A percentile compares a stretch with the other conserved stretches of the same genome.
Conservation (phyloP, 495 filamentous ascomycete genomes). For the Neurospora sp. region DNA sequence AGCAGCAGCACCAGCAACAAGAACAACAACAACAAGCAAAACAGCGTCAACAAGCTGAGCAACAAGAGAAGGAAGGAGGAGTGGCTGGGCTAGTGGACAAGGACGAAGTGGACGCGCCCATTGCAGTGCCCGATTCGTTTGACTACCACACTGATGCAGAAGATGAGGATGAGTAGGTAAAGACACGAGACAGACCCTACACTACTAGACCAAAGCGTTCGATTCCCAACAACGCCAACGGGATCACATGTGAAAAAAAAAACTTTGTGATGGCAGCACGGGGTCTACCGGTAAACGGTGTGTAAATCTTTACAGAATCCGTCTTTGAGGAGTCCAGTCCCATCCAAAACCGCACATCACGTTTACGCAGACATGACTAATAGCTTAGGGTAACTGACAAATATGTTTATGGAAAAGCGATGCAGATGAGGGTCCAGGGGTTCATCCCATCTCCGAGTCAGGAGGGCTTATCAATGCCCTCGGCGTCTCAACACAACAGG, state of each 20-base stretch:
- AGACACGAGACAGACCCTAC: background rate
- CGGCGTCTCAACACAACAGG: background rate
- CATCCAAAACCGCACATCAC: background rate
- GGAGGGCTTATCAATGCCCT: background rate
- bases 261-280: background rate
- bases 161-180: constrained; percentile 2
- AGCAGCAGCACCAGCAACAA: background rate
- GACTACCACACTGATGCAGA: constrained; percentile 21
- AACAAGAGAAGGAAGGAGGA: background rate
- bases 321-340: background rate
- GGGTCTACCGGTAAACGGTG: background rate
- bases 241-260: background rate
- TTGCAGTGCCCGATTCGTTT: constrained; percentile 14
- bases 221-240: background rate
- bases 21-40: background rate
- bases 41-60: background rate
- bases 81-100: constrained; percentile 1
- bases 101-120: constrained; percentile 4
- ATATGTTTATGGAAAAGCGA: too few species aligned
- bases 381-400: background rate
- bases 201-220: background rate
- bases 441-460: background rate
- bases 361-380: background rate
- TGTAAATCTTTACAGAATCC: background rate
- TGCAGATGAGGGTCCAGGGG: background rate